These are phyloP conservation scores for Ricinus communis DNA, from an alignment of 345 rosid species.

Conservation along the genomic window DNA sequence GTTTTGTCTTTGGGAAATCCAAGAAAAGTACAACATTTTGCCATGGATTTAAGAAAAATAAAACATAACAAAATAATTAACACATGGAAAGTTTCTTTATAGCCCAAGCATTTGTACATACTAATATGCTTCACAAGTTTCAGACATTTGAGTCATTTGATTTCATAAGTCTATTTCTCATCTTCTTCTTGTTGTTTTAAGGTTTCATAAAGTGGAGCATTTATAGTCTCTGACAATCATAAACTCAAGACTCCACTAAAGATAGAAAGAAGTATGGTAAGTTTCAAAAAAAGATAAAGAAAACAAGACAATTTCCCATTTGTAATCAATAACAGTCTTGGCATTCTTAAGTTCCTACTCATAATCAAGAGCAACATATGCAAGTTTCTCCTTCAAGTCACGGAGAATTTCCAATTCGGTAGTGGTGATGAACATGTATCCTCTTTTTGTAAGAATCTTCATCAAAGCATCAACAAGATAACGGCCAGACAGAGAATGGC, in stretches of 20 bases:
- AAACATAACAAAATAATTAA: too few species aligned
- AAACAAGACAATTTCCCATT: too few species aligned
- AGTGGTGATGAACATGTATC: conserved; percentile 33
- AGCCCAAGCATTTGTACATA: neutral
- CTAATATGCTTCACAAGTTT: neutral
- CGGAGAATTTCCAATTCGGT: conserved; percentile 39
- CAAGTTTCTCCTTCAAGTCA: conserved; percentile 36
- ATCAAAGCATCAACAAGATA: conserved; percentile 12
- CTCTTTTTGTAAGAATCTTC: conserved; percentile 21
- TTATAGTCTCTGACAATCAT: conserved; percentile 62
- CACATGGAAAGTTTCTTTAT: too few species aligned
- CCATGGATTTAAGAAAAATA: too few species aligned
- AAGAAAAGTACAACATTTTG: too few species aligned
- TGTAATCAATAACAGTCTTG: too few species aligned
- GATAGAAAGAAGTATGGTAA: conserved; percentile 39
- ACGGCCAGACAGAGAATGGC: conserved; percentile 9
- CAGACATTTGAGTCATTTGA: conserved; percentile 8
- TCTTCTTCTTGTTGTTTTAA: conserved; percentile 50
- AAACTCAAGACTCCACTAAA: conserved; percentile 51
- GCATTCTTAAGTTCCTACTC: conserved; percentile 12
- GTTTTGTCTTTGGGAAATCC: too few species aligned
- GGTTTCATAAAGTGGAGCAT: conserved; percentile 68
- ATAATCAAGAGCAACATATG: conserved; percentile 32
- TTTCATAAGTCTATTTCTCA: conserved; percentile 22
- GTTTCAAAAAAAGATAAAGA: too few species aligned